Evolutionary conservation across 2,329 filamentous ascomycete species (phyloP), one percentile per base, ranked within the genome.

Genomic region (Trichoderma sp.): DNA sequence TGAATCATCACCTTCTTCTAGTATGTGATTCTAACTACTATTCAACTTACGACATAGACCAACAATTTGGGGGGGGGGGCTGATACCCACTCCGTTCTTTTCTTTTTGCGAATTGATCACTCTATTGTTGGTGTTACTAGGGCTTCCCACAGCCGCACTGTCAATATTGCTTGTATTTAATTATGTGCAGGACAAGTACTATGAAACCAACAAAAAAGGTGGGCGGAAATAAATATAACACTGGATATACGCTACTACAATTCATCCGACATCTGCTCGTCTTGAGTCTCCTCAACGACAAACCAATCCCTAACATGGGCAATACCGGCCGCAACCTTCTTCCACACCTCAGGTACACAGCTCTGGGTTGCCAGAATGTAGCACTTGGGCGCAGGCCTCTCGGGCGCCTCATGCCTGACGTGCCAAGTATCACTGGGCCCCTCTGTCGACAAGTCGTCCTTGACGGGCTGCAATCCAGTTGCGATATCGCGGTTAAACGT

Each of bases 391-490:
- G 78, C 73, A 0, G 84, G 83, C 34, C 80, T 76, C 32, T 77
- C 65, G 0, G 84, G 84, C 1, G 84, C 75, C 48, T 78, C 79
- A 71, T 88, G 86, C 4, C 81, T 86, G 69, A 86, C 80, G 1
- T 86, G 90, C 79, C 89, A 92, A 8, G 83, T 87, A 19, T 84
- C 79, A 10, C 79, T 83, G 84, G 19, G 89, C 78, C 73, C 87
- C 83, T 7, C 78, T 71, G 19, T 86, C 42, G 80, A 79, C 73
- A 86, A 89, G 2, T 76, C 79, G 1, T 83, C 78, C 5, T 86
- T 78, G 65, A 87, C 78, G 52, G 86, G 79, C 2, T 78, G 70
- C 37, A 84, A 80, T 13, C 89, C 87, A 0, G 84, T 84, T 1
- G 86, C 79, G 57, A 89, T 79, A 66, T 87, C 83, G 69, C 81